Percentiles rank a stretch among this genome's conserved stretches.
Conservation (phyloP, 495 filamentous ascomycete species). For the Trichoderma orchidacearum region DNA sequence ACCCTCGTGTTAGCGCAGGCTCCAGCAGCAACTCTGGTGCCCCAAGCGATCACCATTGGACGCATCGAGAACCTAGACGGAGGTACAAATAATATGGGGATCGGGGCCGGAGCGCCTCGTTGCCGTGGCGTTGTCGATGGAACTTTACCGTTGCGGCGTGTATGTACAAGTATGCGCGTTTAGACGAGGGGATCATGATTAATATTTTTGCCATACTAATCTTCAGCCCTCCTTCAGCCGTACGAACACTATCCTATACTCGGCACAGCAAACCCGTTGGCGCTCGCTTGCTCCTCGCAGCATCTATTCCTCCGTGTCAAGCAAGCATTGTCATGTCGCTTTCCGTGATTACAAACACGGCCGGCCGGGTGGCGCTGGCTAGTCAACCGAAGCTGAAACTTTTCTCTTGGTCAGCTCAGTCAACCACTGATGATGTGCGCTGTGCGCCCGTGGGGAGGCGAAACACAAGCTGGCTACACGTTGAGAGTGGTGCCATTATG, state of each 20-base stretch:
- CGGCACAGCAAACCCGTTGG: no score
- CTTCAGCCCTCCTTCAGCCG: no score
- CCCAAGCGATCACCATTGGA: background rate
- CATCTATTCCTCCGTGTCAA: no score
- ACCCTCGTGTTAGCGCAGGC: background rate
- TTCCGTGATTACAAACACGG: background rate
- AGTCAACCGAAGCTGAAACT: background rate
- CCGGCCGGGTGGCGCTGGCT: background rate
- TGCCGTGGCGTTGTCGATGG: background rate
- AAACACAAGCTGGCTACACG: background rate
- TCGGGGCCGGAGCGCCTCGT: background rate
- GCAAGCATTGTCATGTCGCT: no score
- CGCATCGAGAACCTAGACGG: background rate
- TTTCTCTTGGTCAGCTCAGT: no score
- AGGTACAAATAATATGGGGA: background rate
- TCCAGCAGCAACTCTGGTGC: background rate
- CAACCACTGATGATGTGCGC: background rate
- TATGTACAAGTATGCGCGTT: no score
- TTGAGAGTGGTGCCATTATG: background rate
- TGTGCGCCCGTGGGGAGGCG: background rate
- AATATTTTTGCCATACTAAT: no score
- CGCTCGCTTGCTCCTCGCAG: no score
- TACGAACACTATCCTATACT: no score
- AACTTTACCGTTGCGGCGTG: background rate
- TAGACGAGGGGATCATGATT: no score